Base-by-base conservation (phyloP, 2,329 filamentous ascomycete species). In the Ascochyta lentis region DNA sequence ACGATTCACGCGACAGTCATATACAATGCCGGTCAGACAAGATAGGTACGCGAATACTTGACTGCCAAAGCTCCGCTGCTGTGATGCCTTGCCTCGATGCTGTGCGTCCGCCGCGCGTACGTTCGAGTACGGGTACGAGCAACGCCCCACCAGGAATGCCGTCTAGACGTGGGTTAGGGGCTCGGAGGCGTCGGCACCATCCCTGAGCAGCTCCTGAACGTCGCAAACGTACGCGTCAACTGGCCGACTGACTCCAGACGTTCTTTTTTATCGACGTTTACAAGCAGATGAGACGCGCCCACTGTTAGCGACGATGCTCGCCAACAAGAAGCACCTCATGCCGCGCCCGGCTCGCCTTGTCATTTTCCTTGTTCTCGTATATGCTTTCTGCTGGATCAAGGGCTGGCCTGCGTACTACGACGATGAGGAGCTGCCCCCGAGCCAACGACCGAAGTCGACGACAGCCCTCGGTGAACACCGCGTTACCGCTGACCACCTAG, bases 401-500 rank as follows among this genome's bases (percentile, higher is more conserved):
- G 67, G 67, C 53, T 73, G 69, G 64, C 71, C 71, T 8, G 61
- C 59, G 13, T 54, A 62, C 29, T 73, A 71, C 58, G 70, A 74
- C 56, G 70, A 73, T 34, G 69, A 72, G 43, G 67, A 71, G 41
- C 57, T 72, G 13, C 68, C 69, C 5, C 59, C 63, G 5, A 61
- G 35, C 58, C 52, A 55, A 46, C 64, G 60, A 19, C 60, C 60
- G 12, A 58, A 62, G 47, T 51, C 56, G 24, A 59, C 57, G 4
- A 60, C 51, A 22, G 54, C 60, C 5, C 45, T 58, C 4, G 63
- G 57, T 16, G 68, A 67, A 19, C 53, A 67, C 49, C 49, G 29
- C 26, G 63, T 71, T 48, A 38, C 58, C n/a, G 44, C 55, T 35
- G 66, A 71, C 41, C 58, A 71, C 31, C 60, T 86, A 29, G 77